These are phyloP conservation scores for Colletotrichum destructivum DNA, from an alignment of 2,329 filamentous ascomycete species.

Conservation along the genomic window DNA sequence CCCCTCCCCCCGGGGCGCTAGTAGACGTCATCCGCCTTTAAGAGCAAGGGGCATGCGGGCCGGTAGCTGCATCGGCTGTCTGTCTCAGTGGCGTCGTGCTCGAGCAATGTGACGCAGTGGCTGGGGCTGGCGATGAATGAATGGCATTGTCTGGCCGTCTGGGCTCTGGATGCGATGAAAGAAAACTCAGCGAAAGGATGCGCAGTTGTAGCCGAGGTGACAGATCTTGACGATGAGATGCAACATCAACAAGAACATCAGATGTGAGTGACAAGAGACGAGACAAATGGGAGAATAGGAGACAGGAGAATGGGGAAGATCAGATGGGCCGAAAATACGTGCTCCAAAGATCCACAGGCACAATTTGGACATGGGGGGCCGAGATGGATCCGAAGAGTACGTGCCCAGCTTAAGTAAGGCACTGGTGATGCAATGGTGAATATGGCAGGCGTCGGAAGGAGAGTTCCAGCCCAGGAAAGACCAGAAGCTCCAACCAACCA, in stretches of 20 bases:
- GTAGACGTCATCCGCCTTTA: slow-evolving; percentile 29
- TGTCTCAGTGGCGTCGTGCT: slow-evolving; percentile 7
- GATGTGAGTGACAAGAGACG: slow-evolving; percentile 4
- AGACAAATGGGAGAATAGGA: slow-evolving; percentile 7
- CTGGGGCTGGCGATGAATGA: not conserved
- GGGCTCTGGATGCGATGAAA: not conserved
- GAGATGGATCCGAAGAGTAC: not conserved
- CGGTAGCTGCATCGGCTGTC: slow-evolving; percentile 24
- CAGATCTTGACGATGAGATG: not conserved
- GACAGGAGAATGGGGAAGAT: too few species aligned
- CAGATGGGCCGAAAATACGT: too few species aligned
- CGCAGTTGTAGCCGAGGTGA: slow-evolving; percentile 8
- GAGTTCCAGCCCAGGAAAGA: not conserved
- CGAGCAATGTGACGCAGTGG: not conserved
- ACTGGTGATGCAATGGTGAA: slow-evolving; percentile 14
- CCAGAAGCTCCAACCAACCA: too few species aligned
- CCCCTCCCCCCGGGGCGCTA: slow-evolving; percentile 25
- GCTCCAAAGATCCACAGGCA: slow-evolving; percentile 20
- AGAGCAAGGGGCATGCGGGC: slow-evolving; percentile 22
- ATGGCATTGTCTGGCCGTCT: slow-evolving; percentile 1
- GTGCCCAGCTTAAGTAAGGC: not conserved
- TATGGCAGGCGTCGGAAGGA: not conserved
- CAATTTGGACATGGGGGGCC: not conserved
- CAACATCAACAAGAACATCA: slow-evolving; percentile 3
- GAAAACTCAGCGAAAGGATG: not conserved